phyloP scores from a whole-genome alignment of 108 stramenopile genomes.

The Skeletonema potamos region DNA sequence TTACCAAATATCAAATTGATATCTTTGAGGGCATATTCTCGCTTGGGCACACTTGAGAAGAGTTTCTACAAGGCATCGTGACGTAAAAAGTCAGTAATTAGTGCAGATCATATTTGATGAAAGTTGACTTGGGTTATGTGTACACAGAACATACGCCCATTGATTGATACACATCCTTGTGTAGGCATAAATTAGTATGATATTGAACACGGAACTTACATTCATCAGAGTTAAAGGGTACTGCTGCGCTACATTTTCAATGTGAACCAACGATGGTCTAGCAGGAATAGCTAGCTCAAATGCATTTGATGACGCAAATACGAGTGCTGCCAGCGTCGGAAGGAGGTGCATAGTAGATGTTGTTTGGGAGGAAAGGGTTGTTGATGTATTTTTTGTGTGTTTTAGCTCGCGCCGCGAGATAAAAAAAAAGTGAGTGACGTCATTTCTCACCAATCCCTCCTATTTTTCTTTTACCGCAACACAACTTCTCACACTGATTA shows the following conservation, averaged over 20 bases:
- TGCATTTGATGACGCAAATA: neutral
- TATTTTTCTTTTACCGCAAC: too few species aligned
- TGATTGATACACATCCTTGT: conserved; percentile 20
- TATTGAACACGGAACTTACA: too few species aligned
- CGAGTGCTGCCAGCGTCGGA: neutral
- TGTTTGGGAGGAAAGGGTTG: too few species aligned
- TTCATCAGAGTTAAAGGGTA: conserved; percentile 36
- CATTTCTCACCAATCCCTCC: too few species aligned
- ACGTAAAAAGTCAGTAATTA: neutral
- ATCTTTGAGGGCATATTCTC: conserved; percentile 44
- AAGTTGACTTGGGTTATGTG: too few species aligned
- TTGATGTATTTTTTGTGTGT: too few species aligned
- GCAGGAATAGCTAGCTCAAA: conserved; percentile 8
- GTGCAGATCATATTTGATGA: neutral
- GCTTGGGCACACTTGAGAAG: conserved; percentile 47
- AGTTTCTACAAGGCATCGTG: conserved; percentile 19
- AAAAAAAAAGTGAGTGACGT: neutral
- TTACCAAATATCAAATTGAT: conserved; percentile 36
- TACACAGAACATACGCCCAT: too few species aligned
- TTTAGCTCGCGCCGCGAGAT: neutral
- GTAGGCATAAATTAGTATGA: conserved; percentile 4
- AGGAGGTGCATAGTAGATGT: neutral
- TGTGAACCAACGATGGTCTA: conserved; percentile 22
- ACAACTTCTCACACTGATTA: too few species aligned
- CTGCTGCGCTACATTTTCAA: conserved; percentile 20